These are phyloP conservation scores for Malassezia furfur DNA, from an alignment of 1,284 basidiomycete species.

Conservation along the genomic window DNA sequence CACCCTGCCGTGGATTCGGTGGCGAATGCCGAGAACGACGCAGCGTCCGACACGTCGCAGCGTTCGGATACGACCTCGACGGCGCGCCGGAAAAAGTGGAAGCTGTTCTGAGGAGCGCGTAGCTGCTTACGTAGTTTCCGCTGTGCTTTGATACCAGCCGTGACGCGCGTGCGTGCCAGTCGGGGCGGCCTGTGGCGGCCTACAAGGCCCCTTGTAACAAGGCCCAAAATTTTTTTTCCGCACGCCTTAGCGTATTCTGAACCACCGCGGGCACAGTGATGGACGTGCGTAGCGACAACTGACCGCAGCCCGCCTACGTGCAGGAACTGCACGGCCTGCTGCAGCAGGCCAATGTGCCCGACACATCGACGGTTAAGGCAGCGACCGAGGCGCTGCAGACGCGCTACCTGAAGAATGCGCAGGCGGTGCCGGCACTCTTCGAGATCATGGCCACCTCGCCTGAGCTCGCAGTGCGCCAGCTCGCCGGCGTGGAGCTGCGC, in stretches of 20 bases:
- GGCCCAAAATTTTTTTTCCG: slow-evolving; percentile 1
- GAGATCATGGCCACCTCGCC: slow-evolving; percentile 76
- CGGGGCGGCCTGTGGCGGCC: neutral
- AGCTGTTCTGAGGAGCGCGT: slow-evolving; percentile 5
- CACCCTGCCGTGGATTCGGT: neutral
- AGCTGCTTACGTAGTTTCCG: neutral
- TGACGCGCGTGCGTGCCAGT: neutral
- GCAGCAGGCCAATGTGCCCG: slow-evolving; percentile 45
- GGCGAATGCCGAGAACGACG: neutral
- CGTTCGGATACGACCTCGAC: neutral
- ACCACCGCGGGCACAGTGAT: neutral
- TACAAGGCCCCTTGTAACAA: neutral
- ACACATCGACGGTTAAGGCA: slow-evolving; percentile 43
- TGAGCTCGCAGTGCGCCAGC: slow-evolving; percentile 73
- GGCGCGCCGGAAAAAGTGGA: slow-evolving; percentile 17
- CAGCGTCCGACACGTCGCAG: neutral
- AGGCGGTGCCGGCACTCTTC: slow-evolving; percentile 82
- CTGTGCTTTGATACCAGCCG: neutral
- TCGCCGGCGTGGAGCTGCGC: slow-evolving; percentile 92
- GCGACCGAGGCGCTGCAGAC: slow-evolving; percentile 69
- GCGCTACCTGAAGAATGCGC: slow-evolving; percentile 67
- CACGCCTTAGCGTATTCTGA: neutral
- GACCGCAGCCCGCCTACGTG: slow-evolving; percentile 20
- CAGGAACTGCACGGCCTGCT: slow-evolving; percentile 42
- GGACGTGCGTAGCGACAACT: slow-evolving; percentile 1